phyloP scores from a whole-genome alignment of 2,329 filamentous ascomycete species.

The Neonectria hederae region DNA sequence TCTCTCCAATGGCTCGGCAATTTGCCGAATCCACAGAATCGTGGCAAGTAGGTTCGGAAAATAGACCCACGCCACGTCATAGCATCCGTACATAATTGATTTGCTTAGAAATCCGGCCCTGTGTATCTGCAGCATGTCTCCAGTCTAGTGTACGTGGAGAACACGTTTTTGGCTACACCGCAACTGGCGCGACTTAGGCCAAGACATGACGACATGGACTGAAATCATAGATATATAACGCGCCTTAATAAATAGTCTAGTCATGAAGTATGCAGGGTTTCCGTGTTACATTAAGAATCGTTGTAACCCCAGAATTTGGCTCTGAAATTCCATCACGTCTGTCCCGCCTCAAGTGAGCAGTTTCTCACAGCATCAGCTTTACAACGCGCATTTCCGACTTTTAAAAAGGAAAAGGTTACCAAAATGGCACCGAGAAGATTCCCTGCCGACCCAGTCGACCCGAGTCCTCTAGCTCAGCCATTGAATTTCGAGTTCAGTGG shows the following conservation, averaged over 20 bases:
- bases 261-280: not conserved
- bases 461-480: slow-evolving; percentile 50
- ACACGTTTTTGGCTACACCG: not conserved
- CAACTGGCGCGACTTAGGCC: not conserved
- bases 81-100: not conserved
- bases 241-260: not conserved
- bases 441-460: not conserved
- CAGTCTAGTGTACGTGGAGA: not conserved
- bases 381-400: not conserved
- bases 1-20: not conserved
- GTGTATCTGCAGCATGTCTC: not conserved
- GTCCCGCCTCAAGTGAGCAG: not conserved
- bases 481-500: slow-evolving; percentile 56
- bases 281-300: not conserved
- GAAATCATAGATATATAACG: not conserved
- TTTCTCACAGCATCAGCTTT: not conserved
- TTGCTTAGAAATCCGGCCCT: not conserved
- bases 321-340: not conserved
- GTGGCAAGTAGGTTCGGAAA: not conserved
- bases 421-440: not conserved
- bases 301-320: not conserved
- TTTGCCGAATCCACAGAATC: not conserved
- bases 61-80: not conserved
- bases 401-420: not conserved
- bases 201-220: not conserved